Percentiles rank a stretch among this genome's conserved stretches.
Conservation (phyloP, 331 rosid species). For the Quercus tomentella region DNA sequence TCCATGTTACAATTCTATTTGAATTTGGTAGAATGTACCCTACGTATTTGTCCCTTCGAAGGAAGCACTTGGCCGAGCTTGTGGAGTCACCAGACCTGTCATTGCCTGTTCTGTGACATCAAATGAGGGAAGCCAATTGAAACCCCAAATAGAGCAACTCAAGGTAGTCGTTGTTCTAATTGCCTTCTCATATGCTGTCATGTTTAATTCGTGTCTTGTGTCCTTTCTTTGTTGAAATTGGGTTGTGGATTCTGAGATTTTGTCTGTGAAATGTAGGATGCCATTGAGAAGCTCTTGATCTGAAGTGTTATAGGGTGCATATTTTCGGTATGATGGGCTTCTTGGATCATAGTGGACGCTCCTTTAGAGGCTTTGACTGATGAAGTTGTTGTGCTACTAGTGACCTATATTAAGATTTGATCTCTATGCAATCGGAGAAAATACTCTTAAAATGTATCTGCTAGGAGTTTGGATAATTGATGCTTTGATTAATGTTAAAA, state of each 20-base stretch:
- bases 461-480: neutral
- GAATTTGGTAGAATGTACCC: constrained; percentile 63
- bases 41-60: constrained; percentile 82
- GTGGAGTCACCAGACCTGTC: constrained; percentile 83
- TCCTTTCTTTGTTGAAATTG: neutral
- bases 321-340: constrained; percentile 76
- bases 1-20: neutral
- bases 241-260: constrained; percentile 9
- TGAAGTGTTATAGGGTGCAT: constrained; percentile 18
- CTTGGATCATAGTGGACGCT: constrained; percentile 35
- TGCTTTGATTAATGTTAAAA: neutral
- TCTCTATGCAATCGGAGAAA: neutral
- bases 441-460: neutral
- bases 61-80: constrained; percentile 91
- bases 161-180: constrained; percentile 45
- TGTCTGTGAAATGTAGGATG: constrained; percentile 45
- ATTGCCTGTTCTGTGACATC: constrained; percentile 85
- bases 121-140: constrained; percentile 90
- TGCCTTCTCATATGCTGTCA: neutral
- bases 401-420: constrained; percentile 12
- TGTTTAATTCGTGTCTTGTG: neutral
- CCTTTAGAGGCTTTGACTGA: constrained; percentile 81
- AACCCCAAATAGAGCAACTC: constrained; percentile 75
- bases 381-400: constrained; percentile 38
- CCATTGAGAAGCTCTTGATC: constrained; percentile 73